Evolutionary conservation across 257 asterid genomes (phyloP), one percentile per base, ranked within the genome.

Genomic region (Primulina eburnea): DNA sequence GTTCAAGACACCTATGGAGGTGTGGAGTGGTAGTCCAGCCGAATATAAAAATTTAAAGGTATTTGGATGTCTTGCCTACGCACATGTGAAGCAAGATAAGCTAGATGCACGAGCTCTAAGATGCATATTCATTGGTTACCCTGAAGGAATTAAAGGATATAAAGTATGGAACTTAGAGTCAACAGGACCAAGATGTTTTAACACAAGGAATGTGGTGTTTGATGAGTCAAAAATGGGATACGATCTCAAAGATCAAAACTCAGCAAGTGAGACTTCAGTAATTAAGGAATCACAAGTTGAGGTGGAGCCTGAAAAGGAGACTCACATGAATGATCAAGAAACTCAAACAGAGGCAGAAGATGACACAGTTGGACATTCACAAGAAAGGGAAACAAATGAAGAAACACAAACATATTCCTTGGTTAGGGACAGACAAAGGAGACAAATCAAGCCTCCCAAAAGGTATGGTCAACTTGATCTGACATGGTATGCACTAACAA

Each of bases 41-140:
- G 38, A 2, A 0, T 34, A 34, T 7, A 6, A 1, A 6, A 0
- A 0, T 0, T 7, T 34, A 7, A 6, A 0, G 2, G 38, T 7
- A 0, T 32, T 32, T 32, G 66, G 11, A 2, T 10, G n/a, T 8
- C 50, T 11, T 2, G 20, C 47, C 0, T 61, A 12, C 16, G 65
- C 65, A n/a, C 65, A 61, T n/a, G 0, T 28, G 0, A 61, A 8
- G 20, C 47, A 61, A 61, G 43, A 61, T 16, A 61, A 61, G 4
- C 11, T 61, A 0, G 38, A 61, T 0, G 2, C 65, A 1, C 30
- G 38, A 2, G 65, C 20, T 0, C 0, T 29, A 20, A 61, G 20
- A 61, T 61, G 65, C n/a, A 29, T 10, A 2, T 10, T 4, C 8
- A 34, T 34, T 3, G 38, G 38, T 6, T 34, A 4, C 9, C 38